Evolutionary conservation across 129 eudicot species (phyloP).

Genomic region (Artemisia annua): DNA sequence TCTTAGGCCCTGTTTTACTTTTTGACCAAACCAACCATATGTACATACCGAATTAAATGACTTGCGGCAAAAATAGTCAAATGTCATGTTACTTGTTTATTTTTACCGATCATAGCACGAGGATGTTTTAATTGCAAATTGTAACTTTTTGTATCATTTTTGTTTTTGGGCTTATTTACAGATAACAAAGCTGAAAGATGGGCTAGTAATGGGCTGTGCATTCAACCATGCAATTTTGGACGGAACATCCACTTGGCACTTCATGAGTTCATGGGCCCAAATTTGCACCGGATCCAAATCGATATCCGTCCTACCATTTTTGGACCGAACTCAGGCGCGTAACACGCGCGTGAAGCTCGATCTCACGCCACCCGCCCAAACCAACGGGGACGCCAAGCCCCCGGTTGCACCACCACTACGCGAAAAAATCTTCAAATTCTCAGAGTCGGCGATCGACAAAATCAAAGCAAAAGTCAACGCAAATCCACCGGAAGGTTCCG

Average conservation of each 20-base stretch:
- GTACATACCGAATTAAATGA: no score
- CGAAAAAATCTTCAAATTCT: conserved; percentile 76
- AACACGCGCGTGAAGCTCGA: conserved; percentile 82
- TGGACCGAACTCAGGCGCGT: conserved; percentile 89
- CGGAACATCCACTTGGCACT: conserved; percentile 98
- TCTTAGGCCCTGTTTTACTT: no score
- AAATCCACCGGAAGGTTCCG: conserved; percentile 43
- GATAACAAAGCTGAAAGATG: conserved; percentile 93
- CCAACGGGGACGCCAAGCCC: conserved; percentile 35
- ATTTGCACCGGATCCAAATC: conserved; percentile 75
- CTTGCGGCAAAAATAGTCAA: no score
- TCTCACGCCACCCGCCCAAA: conserved; percentile 68
- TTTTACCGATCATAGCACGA: neutral
- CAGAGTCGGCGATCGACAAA: conserved; percentile 73
- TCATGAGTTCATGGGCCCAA: conserved; percentile 95
- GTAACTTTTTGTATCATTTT: neutral
- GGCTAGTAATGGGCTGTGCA: conserved; percentile 83
- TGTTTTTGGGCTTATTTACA: conserved; percentile 20
- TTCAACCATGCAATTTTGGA: conserved; percentile 92
- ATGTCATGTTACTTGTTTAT: neutral
- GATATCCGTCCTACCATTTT: conserved; percentile 65
- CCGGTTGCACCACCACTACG: conserved; percentile 44
- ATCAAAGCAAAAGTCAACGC: conserved; percentile 64
- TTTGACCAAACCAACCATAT: no score
- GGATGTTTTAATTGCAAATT: neutral